Evolutionary conservation across 2,329 filamentous ascomycete genomes (phyloP).

Genomic region (Aureobasidium pullulans): DNA sequence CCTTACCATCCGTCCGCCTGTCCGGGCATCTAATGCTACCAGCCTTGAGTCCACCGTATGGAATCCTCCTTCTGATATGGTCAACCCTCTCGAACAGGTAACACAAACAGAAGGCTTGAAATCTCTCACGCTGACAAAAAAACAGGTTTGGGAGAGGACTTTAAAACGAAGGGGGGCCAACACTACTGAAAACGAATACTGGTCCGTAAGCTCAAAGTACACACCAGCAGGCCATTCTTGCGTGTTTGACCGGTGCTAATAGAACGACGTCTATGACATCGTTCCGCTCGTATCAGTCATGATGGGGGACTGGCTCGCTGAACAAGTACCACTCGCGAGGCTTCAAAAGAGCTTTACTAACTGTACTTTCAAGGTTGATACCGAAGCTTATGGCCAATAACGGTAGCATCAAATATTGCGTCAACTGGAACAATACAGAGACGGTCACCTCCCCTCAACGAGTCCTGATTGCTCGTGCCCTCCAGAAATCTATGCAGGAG

Average conservation of each 20-base stretch:
- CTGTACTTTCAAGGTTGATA: too few species aligned
- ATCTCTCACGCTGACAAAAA: background rate
- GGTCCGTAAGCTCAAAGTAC: background rate
- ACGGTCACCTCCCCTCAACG: slow-evolving; percentile 34
- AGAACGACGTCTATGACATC: too few species aligned
- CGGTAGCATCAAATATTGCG: slow-evolving; percentile 36
- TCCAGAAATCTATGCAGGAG: slow-evolving; percentile 32
- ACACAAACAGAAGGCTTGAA: too few species aligned
- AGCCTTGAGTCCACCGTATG: background rate
- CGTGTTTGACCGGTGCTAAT: too few species aligned
- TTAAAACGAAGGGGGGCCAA: background rate
- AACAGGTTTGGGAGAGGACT: too few species aligned
- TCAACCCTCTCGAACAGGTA: slow-evolving; percentile 5
- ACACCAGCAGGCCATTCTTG: slow-evolving; percentile 4
- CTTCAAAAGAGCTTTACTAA: too few species aligned
- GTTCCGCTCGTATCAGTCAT: background rate
- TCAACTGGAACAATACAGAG: slow-evolving; percentile 38
- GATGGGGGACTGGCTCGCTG: slow-evolving; percentile 28
- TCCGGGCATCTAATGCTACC: background rate
- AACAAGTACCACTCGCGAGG: slow-evolving; percentile 16
- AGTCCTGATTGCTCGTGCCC: slow-evolving; percentile 28
- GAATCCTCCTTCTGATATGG: slow-evolving; percentile 4
- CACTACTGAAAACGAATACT: background rate
- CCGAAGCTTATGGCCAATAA: slow-evolving; percentile 21
- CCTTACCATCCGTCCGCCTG: background rate